Evolutionary conservation across 495 filamentous ascomycete genomes (phyloP), one percentile per base, ranked within the genome.

Genomic region (Daldinia caldariorum): DNA sequence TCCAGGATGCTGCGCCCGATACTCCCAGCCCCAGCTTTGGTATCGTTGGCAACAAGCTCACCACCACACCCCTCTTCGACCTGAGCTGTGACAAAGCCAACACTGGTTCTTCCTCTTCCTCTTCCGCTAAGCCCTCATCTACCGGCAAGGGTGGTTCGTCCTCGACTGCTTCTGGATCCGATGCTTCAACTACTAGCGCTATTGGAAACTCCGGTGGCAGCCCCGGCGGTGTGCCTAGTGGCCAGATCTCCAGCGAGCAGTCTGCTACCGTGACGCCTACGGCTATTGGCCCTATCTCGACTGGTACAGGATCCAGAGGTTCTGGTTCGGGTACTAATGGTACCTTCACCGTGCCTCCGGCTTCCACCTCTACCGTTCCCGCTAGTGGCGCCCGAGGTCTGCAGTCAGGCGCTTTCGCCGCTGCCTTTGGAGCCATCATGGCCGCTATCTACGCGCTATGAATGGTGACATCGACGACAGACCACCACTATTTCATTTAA

Each of bases 21-120:
- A 83, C 81, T 9, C 85, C 89, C 12, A 87, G 78, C 81, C 89
- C 90, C 61, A 90, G 87, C 82, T 94, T 95, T 77, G 92, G 92
- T 58, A 71, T 87, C 57, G 68, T 82, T 49, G 83, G 81, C 20
- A 77, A 70, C 77, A 53, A 68, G 32, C 66, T 83, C 35, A 77
- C 76, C 63, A 87, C 82, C 58, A 89, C 76, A 4, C 88, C 89
- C 35, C 78, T 90, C 16, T 92, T 84, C 78, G 84, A 91, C 73
- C 82, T 92, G 54, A 84, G 81, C 56, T 92, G 89, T 70, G 59
- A 75, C 39, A 64, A 50, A 38, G 50, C 56, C 41, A 61, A 54
- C 16, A 53, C 61, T 32, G 54, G 47, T 16, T 58, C 67, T 9
- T 71, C 63, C 0, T 78, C 73, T 3, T 68, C 69, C 18, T 60